phyloP scores from a whole-genome alignment of 768 basidiomycete genomes.

The Tricholomella constricta region DNA sequence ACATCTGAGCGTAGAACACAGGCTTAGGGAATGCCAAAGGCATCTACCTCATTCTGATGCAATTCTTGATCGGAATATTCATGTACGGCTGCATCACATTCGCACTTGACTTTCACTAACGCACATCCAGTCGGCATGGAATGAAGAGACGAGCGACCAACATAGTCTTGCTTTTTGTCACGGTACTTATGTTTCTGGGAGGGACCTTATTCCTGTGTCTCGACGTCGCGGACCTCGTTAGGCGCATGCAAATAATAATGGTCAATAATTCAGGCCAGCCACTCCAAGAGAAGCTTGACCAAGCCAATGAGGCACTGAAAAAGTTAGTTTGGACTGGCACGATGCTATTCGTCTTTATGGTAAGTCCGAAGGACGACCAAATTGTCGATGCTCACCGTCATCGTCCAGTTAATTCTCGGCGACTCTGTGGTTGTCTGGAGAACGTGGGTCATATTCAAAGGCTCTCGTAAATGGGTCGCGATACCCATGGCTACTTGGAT shows the following conservation, averaged over 20 bases:
- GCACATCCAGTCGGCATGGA: constrained; percentile 17
- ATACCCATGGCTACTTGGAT: constrained; percentile 27
- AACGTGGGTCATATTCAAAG: constrained; percentile 26
- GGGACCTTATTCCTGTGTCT: constrained; percentile 28
- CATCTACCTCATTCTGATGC: constrained; percentile 21
- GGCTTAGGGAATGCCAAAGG: constrained; percentile 7
- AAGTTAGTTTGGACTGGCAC: constrained; percentile 29
- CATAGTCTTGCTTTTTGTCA: constrained; percentile 24
- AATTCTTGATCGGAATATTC: constrained; percentile 15
- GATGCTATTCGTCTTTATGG: constrained; percentile 34
- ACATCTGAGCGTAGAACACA: neutral
- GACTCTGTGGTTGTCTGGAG: constrained; percentile 35
- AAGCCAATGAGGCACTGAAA: constrained; percentile 23
- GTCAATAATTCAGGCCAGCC: constrained; percentile 20
- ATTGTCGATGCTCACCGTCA: neutral
- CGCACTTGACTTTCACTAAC: neutral
- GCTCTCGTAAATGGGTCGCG: constrained; percentile 17
- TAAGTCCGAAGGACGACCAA: neutral
- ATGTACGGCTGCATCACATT: constrained; percentile 2
- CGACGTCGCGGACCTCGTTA: constrained; percentile 29
- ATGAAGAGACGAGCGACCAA: constrained; percentile 16
- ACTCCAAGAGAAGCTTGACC: constrained; percentile 20
- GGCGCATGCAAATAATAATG: constrained; percentile 28
- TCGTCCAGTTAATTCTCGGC: constrained; percentile 25
- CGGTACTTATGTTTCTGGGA: constrained; percentile 27